Evolutionary conservation across 2,329 filamentous ascomycete species (phyloP), one percentile per base, ranked within the genome.

Genomic region (Pezicula carpinea): DNA sequence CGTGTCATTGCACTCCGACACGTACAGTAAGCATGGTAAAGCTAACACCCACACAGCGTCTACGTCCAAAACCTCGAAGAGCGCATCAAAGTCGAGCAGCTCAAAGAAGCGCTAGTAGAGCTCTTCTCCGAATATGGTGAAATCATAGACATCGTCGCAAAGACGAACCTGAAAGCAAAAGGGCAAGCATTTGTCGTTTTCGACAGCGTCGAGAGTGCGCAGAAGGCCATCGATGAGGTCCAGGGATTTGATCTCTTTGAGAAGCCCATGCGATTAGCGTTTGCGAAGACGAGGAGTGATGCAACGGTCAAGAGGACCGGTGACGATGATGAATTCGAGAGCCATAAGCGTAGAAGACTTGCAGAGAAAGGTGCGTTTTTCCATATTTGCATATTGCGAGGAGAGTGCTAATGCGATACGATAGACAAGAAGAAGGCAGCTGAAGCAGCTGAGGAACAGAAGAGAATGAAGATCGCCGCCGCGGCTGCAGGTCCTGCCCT

Each of bases 151-250:
- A 80, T 96, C 43, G 79, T 95, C 50, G 88, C 88, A 38, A 95
- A 95, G 73, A 89, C 81, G 54, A 96, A 95, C 66, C 69, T 97
- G 23, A 91, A 88, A 65, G 88, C 89, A 36, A 96, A 95, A 66
- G 93, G 93, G 11, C 93, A 99, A 69, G 93, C 93, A 1, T 99
- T 99, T 64, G 72, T 99, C 42, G 90, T 97, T 39, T 97, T 90
- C 65, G 89, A 95, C 59, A 79, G 75, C 51, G 73, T 85, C n/a
- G 86, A 90, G 46, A 80, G 83, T n/a, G 91, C 91, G 3, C 73
- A 79, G 44, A 78, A 82, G 53, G 92, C 93, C 15, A 86, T 96
- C 52, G 88, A 95, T 43, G 89, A 95, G 58, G 76, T 95, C 52
- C 87, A 96, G 60, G 92, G 89, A 7, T 99, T 99, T 66, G 87